Evolutionary conservation across 495 filamentous ascomycete genomes (phyloP).

Genomic region (Talaromyces proteolyticus): DNA sequence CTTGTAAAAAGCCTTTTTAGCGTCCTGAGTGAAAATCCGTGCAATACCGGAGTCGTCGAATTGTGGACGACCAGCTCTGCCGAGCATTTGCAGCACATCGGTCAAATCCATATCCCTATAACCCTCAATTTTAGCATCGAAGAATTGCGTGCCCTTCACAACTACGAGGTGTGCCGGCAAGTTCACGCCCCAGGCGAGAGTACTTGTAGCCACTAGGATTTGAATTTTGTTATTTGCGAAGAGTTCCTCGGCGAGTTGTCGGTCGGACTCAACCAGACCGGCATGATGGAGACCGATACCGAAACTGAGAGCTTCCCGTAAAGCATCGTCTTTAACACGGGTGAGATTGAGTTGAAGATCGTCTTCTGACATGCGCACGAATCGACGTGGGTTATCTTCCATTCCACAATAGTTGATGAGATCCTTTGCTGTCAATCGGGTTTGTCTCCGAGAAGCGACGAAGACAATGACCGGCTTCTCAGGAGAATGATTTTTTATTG

Average conservation of each 20-base stretch:
- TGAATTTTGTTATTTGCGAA: conserved; percentile 99
- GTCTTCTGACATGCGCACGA: conserved; percentile 89
- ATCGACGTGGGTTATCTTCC: conserved; percentile 94
- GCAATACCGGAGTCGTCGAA: conserved; percentile 95
- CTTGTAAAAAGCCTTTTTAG: conserved; percentile 99
- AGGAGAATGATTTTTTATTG: conserved; percentile 92
- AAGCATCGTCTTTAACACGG: conserved; percentile 84
- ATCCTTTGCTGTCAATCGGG: conserved; percentile 88
- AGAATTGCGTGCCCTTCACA: conserved; percentile 97
- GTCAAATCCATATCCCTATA: conserved; percentile 99
- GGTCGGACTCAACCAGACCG: conserved; percentile 89
- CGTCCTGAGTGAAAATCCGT: conserved; percentile 92
- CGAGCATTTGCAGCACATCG: conserved; percentile 97
- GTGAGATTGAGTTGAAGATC: conserved; percentile 79
- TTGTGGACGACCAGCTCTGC: conserved; percentile 90
- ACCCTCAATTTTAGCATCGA: conserved; percentile 94
- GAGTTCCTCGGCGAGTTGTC: conserved; percentile 85
- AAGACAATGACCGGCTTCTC: conserved; percentile 98
- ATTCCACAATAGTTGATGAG: conserved; percentile 96
- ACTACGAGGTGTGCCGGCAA: conserved; percentile 95
- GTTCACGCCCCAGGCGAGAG: conserved; percentile 97
- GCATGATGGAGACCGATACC: conserved; percentile 97
- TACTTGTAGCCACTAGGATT: conserved; percentile 93
- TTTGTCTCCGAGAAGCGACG: conserved; percentile 92
- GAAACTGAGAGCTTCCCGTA: conserved; percentile 88